Percentiles rank a stretch among this genome's conserved stretches.
Conservation (phyloP, 805 yeast genomes). For the Candida sithepensis region DNA sequence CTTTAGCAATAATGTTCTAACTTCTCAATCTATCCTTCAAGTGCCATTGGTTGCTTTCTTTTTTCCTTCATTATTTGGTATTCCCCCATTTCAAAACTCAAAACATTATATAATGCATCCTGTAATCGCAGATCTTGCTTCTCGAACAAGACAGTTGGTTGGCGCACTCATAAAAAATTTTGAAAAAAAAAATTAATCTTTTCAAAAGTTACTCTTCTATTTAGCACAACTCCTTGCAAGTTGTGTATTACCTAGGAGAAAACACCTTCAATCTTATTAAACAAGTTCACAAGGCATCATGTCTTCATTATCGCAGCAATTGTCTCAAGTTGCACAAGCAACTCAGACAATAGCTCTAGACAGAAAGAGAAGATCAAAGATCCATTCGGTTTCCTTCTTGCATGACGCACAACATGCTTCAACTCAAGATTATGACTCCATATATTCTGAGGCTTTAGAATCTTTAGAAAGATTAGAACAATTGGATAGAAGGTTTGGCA, state of each 20-base stretch:
- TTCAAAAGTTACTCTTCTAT: no score
- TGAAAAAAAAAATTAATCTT: neutral
- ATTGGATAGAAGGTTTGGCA: constrained; percentile 70
- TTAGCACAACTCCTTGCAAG: no score
- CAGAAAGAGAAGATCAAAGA: constrained; percentile 78
- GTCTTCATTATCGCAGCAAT: constrained; percentile 73
- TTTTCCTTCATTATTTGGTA: no score
- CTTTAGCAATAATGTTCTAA: no score
- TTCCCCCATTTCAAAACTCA: no score
- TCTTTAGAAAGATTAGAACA: constrained; percentile 70
- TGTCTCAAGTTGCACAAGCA: constrained; percentile 61
- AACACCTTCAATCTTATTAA: no score
- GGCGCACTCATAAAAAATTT: neutral
- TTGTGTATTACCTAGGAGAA: no score
- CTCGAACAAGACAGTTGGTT: constrained; percentile 1
- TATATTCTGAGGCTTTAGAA: constrained; percentile 66
- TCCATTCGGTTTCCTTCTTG: constrained; percentile 85
- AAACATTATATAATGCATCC: no score
- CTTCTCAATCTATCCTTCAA: no score
- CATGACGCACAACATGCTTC: constrained; percentile 86
- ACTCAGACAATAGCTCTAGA: constrained; percentile 76
- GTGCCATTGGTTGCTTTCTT: no score
- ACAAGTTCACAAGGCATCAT: constrained; percentile 3
- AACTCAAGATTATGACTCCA: constrained; percentile 87
- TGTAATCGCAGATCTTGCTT: no score